A percentile compares a stretch with the other conserved stretches of the same genome.
phyloP scores from a whole-genome alignment of 78 protist species.

The Protostelium mycophagum region DNA sequence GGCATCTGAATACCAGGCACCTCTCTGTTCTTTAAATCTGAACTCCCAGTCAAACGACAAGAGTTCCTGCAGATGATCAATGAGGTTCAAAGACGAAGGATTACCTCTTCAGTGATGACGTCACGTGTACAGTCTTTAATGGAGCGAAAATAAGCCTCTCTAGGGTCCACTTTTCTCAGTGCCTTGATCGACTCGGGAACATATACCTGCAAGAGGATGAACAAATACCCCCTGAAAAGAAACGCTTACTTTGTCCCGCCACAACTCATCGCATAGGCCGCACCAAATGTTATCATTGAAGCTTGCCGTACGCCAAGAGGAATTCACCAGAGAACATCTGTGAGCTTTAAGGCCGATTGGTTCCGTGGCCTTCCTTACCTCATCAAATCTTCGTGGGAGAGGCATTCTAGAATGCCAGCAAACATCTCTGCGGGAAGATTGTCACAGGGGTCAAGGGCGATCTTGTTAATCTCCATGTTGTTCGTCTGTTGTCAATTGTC shows the following conservation, averaged over 20 bases:
- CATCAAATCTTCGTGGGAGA: not conserved
- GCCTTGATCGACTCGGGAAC: not conserved
- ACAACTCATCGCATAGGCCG: too few relatives aligned
- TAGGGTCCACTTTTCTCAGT: not conserved
- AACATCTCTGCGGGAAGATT: not conserved
- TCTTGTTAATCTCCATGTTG: too few relatives aligned
- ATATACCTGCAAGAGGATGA: not conserved
- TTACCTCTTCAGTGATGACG: not conserved
- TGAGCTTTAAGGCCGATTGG: not conserved
- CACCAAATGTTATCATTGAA: not conserved
- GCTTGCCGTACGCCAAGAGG: not conserved
- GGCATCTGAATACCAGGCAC: not conserved
- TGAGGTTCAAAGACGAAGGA: not conserved
- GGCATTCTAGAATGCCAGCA: not conserved
- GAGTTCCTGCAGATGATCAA: not conserved
- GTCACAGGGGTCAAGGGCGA: not conserved
- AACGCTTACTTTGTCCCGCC: not conserved
- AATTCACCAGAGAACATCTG: not conserved
- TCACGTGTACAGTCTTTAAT: not conserved
- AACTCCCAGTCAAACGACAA: not conserved
- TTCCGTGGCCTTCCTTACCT: not conserved
- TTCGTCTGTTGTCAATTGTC: too few relatives aligned
- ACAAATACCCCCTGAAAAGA: not conserved
- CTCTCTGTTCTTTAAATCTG: not conserved
- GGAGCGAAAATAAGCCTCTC: not conserved